Conservation (phyloP, 2,329 filamentous ascomycete species). For the Microsporum canis region DNA sequence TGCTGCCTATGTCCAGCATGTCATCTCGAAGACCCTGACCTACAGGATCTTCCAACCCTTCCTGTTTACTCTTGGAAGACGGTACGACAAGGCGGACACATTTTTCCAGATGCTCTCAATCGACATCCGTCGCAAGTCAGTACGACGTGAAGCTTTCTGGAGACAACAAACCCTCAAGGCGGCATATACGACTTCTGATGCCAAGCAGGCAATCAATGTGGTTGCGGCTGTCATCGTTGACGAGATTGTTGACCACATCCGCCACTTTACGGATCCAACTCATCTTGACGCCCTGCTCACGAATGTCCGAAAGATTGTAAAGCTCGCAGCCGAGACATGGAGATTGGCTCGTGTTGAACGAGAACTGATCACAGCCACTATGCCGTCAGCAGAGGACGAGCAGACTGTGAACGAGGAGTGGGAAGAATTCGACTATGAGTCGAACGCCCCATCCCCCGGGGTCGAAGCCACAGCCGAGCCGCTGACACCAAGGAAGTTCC, state of each 20-base stretch:
- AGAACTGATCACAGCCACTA: constrained; percentile 43
- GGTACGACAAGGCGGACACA: constrained; percentile 46
- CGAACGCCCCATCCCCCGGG: not conserved
- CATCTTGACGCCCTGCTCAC: constrained; percentile 41
- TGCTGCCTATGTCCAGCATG: constrained; percentile 44
- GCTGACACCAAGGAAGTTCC: not conserved
- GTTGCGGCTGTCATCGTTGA: constrained; percentile 46
- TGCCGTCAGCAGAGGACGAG: constrained; percentile 34
- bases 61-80: constrained; percentile 44
- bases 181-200: constrained; percentile 45
- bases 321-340: constrained; percentile 49
- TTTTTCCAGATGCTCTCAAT: constrained; percentile 45
- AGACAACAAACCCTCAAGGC: constrained; percentile 47
- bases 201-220: constrained; percentile 46
- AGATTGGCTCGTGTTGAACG: constrained; percentile 46
- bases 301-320: constrained; percentile 45
- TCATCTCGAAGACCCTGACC: constrained; percentile 46
- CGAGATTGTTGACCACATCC: constrained; percentile 45
- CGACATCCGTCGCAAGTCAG: constrained; percentile 46
- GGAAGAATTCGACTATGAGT: constrained; percentile 24
- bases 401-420: constrained; percentile 27
- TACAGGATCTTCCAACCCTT: constrained; percentile 48
- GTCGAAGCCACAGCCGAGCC: not conserved
- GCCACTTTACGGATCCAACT: constrained; percentile 42
- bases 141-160: constrained; percentile 47